These are phyloP conservation scores for Macrophomina pseudophaseolina DNA, from an alignment of 2,329 filamentous ascomycete species.

Conservation along the genomic window DNA sequence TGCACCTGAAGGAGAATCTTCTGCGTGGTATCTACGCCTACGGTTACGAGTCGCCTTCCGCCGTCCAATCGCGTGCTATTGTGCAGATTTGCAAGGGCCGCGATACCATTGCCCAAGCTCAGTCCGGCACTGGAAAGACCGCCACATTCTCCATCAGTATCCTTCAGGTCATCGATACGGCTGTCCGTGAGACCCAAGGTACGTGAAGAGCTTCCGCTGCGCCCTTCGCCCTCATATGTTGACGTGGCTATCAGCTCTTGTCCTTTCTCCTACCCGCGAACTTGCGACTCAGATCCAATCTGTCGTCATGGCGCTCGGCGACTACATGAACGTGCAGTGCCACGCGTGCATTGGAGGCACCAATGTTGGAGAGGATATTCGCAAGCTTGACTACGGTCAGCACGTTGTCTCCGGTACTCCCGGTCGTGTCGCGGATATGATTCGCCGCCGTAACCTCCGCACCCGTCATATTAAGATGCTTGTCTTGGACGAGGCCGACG, in stretches of 20 bases:
- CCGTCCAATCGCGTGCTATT: conserved; percentile 96
- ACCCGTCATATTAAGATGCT: conserved; percentile 81
- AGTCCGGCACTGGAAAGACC: conserved; percentile 96
- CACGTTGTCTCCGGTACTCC: conserved; percentile 97
- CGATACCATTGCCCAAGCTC: conserved; percentile 97
- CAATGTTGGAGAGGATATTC: conserved; percentile 96
- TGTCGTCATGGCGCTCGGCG: conserved; percentile 98
- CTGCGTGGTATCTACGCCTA: conserved; percentile 98
- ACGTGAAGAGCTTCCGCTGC: conserved; percentile 27
- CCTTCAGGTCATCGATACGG: conserved; percentile 93
- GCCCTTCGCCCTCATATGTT: conserved; percentile 24
- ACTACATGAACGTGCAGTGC: conserved; percentile 99
- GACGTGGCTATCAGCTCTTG: conserved; percentile 65
- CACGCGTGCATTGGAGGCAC: conserved; percentile 98
- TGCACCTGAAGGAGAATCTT: conserved; percentile 97
- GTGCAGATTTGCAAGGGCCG: conserved; percentile 99
- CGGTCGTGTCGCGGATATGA: conserved; percentile 91
- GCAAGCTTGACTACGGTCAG: conserved; percentile 95
- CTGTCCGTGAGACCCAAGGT: conserved; percentile 85
- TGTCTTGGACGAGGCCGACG: conserved; percentile 77
- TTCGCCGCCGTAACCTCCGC: conserved; percentile 72
- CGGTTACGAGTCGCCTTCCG: conserved; percentile 96
- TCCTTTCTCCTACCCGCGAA: conserved; percentile 94
- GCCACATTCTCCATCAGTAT: conserved; percentile 96
- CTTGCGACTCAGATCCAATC: conserved; percentile 98